phyloP scores from a whole-genome alignment of 2,329 filamentous ascomycete genomes.

The Calonectria pseudoturangicola region DNA sequence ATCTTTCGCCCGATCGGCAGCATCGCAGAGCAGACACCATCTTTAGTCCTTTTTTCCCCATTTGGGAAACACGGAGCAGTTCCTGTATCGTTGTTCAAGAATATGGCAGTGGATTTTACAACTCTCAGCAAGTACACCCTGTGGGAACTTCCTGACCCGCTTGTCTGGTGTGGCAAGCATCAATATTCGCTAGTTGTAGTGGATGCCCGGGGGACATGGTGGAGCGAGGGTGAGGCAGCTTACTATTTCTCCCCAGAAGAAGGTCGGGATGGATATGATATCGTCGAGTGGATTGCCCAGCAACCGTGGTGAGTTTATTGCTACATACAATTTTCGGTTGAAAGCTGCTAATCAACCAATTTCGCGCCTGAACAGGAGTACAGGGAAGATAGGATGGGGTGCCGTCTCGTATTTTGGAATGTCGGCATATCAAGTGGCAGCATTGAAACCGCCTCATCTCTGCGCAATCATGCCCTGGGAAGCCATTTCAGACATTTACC shows the following conservation, averaged over 20 bases:
- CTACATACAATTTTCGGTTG: too few species aligned
- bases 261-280: conserved; percentile 27
- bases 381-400: conserved; percentile 18
- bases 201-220: conserved; percentile 21
- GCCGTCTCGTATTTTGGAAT: conserved; percentile 22
- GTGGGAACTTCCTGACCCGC: conserved; percentile 15
- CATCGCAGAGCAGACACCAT: neutral
- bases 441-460: conserved; percentile 20
- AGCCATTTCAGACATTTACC: conserved; percentile 7
- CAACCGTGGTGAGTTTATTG: conserved; percentile 7
- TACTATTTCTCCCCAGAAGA: conserved; percentile 20
- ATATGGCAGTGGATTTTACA: conserved; percentile 20
- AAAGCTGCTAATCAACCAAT: neutral
- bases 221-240: conserved; percentile 12
- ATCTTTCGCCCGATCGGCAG: neutral
- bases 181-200: neutral
- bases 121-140: conserved; percentile 11
- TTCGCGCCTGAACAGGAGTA: neutral
- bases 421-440: conserved; percentile 18
- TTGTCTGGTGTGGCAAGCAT: conserved; percentile 17
- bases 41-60: conserved; percentile 15
- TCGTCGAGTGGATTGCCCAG: conserved; percentile 22
- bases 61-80: conserved; percentile 18
- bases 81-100: neutral
- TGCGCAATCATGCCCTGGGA: conserved; percentile 23